Evolutionary conservation across 1,284 basidiomycete species (phyloP), one percentile per base, ranked within the genome.

Genomic region (Chalciporus sp.): DNA sequence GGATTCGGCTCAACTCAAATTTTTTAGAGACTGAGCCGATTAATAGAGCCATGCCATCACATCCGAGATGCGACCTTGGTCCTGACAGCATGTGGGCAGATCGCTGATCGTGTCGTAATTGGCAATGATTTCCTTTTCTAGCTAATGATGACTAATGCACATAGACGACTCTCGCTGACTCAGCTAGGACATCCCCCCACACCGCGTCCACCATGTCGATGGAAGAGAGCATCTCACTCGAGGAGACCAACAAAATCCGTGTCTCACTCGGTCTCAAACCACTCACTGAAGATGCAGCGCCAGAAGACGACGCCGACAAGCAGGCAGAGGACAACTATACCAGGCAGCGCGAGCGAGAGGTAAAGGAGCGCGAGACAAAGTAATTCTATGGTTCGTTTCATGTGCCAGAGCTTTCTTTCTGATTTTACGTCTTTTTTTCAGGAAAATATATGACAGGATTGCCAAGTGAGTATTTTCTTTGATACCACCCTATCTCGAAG

Each of bases 181-280:
- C 60, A 68, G 48, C 52, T 0, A 2, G 7, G 6, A 29, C 9
- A 29, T 7, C 11, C 6, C 11, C 6, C 44, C 26, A 41, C 47
- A 12, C 48, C 17, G 23, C 26, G 23, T 33, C 47, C 49, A 52
- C 47, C 47, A 86, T 84, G 80, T 81, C 85, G 17, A 85, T 90
- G 85, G 89, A 90, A 75, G 89, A 94, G 73, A 89, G 90, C 69
- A 89, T 97, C 70, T 89, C 91, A 62, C 84, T 99, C 69, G 95
- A 98, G 70, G 97, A 99, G 82, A 98, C 95, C 51, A 98, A 98
- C 81, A 94, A 92, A 75, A 93, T 98, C 70, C 94, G 97, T 76
- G 85, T 97, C 59, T 90, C 88, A 8, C 83, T 98, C 42, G 97
- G 97, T 63, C 86, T 99, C 59, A 94, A 95, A 72, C 96, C 96